These are phyloP conservation scores for Elaeis guineensis DNA, from an alignment of 176 grass and related monocot species.

Conservation along the genomic window DNA sequence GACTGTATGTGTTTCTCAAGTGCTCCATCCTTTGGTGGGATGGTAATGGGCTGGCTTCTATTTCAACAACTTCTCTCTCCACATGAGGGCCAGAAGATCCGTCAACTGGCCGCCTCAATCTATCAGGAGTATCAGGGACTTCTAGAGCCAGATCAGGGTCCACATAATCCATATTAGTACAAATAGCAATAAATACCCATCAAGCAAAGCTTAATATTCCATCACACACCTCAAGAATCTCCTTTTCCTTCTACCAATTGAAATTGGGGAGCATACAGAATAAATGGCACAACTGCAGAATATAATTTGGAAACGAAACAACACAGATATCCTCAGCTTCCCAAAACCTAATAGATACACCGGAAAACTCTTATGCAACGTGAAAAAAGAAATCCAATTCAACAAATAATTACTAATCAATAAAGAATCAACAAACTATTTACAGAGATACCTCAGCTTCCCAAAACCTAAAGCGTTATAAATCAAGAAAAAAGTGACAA, in stretches of 20 bases:
- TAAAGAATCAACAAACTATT: too few species aligned
- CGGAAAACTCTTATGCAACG: too few species aligned
- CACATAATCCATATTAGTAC: constrained; percentile 24
- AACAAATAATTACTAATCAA: too few species aligned
- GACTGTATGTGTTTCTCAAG: constrained; percentile 6
- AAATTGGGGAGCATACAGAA: constrained; percentile 3
- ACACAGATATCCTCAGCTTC: too few species aligned
- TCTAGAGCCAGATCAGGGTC: constrained; percentile 47
- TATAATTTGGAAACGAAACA: too few species aligned
- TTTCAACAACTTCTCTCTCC: constrained; percentile 18
- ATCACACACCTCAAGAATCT: background rate
- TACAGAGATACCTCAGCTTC: too few species aligned
- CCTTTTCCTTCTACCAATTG: background rate
- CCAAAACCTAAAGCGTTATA: too few species aligned
- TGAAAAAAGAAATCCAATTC: too few species aligned
- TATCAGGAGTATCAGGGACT: constrained; percentile 68
- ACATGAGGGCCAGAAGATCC: constrained; percentile 16
- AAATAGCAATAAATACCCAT: background rate
- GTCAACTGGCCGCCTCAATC: constrained; percentile 23
- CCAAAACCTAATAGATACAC: too few species aligned
- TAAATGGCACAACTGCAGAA: background rate
- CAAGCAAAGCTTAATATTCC: background rate
- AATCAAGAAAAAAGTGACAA: too few species aligned
- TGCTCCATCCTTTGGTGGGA: constrained; percentile 14
- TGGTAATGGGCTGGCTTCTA: constrained; percentile 9